These are phyloP conservation scores for Aspergillus candidus DNA, from an alignment of 2,329 filamentous ascomycete genomes.

Conservation along the genomic window DNA sequence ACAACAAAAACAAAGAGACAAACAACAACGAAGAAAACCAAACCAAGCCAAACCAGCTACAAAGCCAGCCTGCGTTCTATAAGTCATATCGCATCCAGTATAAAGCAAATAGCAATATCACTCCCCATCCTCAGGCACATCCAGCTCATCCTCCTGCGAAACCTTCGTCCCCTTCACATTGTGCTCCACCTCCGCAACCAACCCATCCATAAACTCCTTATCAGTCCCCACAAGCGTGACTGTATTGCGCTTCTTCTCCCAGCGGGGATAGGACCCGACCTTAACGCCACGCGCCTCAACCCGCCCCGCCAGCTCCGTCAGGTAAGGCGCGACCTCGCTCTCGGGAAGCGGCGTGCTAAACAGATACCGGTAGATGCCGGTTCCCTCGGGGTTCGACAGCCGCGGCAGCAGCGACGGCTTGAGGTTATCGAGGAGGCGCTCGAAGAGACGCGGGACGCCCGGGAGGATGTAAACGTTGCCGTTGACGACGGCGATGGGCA, in stretches of 20 bases:
- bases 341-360: slow-evolving; percentile 85
- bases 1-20: no score
- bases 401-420: slow-evolving; percentile 66
- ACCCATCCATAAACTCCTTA: slow-evolving; percentile 66
- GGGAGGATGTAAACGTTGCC: slow-evolving; percentile 91
- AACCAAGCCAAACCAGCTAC: no score
- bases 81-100: no score
- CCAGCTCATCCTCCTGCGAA: slow-evolving; percentile 64
- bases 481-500: slow-evolving; percentile 82
- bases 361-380: slow-evolving; percentile 69
- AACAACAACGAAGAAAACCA: no score
- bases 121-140: slow-evolving; percentile 37
- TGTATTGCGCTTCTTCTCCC: slow-evolving; percentile 81
- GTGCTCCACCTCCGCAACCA: slow-evolving; percentile 70
- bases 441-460: slow-evolving; percentile 80
- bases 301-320: slow-evolving; percentile 70
- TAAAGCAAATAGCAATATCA: not conserved
- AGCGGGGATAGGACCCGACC: slow-evolving; percentile 90
- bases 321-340: slow-evolving; percentile 73
- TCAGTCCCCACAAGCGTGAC: slow-evolving; percentile 81
- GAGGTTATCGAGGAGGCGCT: slow-evolving; percentile 68
- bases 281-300: slow-evolving; percentile 75
- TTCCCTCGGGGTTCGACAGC: slow-evolving; percentile 71
- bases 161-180: slow-evolving; percentile 70
- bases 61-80: no score